These are phyloP conservation scores for Furcasterigmium sp. DNA, from an alignment of 2,329 filamentous ascomycete species.

Conservation along the genomic window DNA sequence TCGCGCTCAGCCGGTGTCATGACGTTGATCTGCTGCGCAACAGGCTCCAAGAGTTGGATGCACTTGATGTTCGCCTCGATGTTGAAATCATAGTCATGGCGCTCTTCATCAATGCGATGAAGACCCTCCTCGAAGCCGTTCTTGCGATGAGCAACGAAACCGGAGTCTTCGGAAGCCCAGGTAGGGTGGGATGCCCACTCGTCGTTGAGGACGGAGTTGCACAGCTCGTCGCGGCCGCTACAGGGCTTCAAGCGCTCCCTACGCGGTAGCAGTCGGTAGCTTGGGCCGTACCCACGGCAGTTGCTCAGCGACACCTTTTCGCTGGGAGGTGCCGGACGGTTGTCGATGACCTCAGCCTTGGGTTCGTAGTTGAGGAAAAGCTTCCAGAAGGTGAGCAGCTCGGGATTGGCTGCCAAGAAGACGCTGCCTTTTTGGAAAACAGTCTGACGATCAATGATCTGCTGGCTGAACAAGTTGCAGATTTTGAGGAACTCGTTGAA, in stretches of 20 bases:
- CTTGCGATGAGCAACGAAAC: constrained; percentile 96
- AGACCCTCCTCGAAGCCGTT: constrained; percentile 92
- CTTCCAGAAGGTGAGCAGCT: constrained; percentile 87
- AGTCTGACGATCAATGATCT: constrained; percentile 81
- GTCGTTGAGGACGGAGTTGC: constrained; percentile 88
- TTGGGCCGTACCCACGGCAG: constrained; percentile 91
- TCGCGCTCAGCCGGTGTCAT: constrained; percentile 69
- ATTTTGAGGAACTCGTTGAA: constrained; percentile 97
- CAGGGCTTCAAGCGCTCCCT: constrained; percentile 87
- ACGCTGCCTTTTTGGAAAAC: constrained; percentile 76
- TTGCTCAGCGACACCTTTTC: constrained; percentile 91
- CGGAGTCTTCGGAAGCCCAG: constrained; percentile 96
- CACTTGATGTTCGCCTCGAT: constrained; percentile 94
- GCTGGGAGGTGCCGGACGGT: constrained; percentile 66
- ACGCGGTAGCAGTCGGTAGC: constrained; percentile 83
- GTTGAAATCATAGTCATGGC: constrained; percentile 97
- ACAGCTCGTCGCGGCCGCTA: constrained; percentile 91
- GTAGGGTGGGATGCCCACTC: constrained; percentile 98
- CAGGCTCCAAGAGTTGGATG: constrained; percentile 91
- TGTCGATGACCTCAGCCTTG: constrained; percentile 73
- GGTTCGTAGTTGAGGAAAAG: constrained; percentile 74
- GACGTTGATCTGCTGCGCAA: constrained; percentile 82
- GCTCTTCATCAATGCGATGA: constrained; percentile 94
- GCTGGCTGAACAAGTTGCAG: constrained; percentile 90
- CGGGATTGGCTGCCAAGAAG: constrained; percentile 83